Evolutionary conservation across 208 protist genomes (phyloP), one percentile per base, ranked within the genome.

Genomic region (Vickermania ingenoplastis): DNA sequence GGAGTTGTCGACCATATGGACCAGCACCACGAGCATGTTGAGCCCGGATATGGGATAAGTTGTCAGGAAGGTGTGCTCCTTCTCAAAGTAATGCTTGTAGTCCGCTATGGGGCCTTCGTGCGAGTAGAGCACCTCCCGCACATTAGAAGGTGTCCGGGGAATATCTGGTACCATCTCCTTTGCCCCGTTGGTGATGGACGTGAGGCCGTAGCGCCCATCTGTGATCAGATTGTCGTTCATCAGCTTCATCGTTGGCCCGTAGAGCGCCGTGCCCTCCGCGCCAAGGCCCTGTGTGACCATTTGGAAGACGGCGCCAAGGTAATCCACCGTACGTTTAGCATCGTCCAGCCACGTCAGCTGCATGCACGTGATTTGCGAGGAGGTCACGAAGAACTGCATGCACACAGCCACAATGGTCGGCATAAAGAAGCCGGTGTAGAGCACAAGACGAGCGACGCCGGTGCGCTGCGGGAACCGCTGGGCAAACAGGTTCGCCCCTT

Each of bases 1-100:
- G 13, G 51, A 55, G 51, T 55, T 55, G 22, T 27, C 51, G 51
- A 55, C 51, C n/a, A 28, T 27, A 11, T 28, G n/a, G 11, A 27
- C n/a, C 13, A 55, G 22, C 7, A 27, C 51, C 7, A 55, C 51
- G 22, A 55, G 51, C 21, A 55, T 45, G 36, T 45, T 45, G 7
- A 45, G 17, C 11, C 11, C 7, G 36, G 36, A 45, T n/a, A 45
- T 17, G 17, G 17, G 17, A 17, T 45, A 45, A 7, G 36, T 45
- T 17, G 36, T 45, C 7, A 45, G 36, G 36, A 45, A 45, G 36
- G 36, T 45, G 36, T 45, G 17, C 36, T 45, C 36, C 17, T 45
- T 45, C 36, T 7, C 17, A 45, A 45, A 45, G 36, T 45, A 45
- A 17, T 45, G 36, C 36, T 45, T 45, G 36, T 45, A 45, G 17